phyloP scores from a whole-genome alignment of 441 rosid genomes.

The Populus hybrid region DNA sequence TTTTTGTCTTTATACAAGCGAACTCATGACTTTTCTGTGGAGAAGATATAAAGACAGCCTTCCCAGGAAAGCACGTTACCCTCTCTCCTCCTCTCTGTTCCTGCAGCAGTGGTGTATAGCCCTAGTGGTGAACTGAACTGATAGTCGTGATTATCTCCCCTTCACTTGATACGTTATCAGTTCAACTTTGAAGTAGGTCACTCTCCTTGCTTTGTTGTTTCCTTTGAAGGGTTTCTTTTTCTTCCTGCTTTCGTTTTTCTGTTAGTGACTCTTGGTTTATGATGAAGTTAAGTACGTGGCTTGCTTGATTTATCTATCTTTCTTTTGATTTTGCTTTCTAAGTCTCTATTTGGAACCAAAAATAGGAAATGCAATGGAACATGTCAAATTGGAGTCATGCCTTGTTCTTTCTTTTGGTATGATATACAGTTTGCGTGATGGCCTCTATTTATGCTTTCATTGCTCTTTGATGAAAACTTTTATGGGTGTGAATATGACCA shows the following conservation, averaged over 20 bases:
- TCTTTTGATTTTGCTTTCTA: background rate
- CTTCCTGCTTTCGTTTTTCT: background rate
- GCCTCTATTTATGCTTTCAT: background rate
- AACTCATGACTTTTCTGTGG: background rate
- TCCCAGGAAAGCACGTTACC: background rate
- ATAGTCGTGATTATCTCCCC: background rate
- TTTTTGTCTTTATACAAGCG: background rate
- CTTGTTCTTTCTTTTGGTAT: background rate
- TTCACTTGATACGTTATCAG: background rate
- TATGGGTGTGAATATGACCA: background rate
- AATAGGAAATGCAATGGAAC: too few species aligned
- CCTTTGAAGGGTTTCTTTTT: background rate
- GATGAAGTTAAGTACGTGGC: background rate
- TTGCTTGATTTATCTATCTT: background rate
- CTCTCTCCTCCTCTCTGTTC: background rate
- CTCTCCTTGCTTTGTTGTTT: background rate
- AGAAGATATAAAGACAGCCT: background rate
- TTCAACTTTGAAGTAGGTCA: background rate
- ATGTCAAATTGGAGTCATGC: background rate
- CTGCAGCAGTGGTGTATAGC: background rate
- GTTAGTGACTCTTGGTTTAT: background rate
- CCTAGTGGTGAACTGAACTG: background rate
- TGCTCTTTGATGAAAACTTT: background rate
- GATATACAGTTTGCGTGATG: background rate
- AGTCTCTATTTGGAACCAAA: background rate